Base-by-base conservation (phyloP, 306 rosid genomes). In the Cucumis hystrix region DNA sequence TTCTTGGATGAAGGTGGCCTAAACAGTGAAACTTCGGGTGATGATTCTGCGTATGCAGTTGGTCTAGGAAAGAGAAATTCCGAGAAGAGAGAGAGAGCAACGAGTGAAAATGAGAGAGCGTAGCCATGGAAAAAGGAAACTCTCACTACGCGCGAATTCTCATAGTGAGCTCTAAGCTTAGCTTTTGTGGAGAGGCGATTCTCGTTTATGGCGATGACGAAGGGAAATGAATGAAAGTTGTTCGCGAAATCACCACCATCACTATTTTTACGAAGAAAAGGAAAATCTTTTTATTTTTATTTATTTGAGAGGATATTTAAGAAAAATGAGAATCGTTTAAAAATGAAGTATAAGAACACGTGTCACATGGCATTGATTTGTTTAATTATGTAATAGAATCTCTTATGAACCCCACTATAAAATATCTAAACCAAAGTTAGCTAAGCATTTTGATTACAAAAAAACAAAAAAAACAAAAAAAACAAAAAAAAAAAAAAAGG, bases 71-170 rank as follows among this genome's bases (percentile, higher is more conserved):
- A 47, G 80, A 76, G 67, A 81, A 84, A 16, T 85, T 83, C 13
- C 69, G 80, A 74, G 83, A 76, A 75, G 82, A 35, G 47, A 80
- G 64, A 1, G 82, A 60, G 47, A 67, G 30, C 49, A 80, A 80
- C 6, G 30, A 39, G 2, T 82, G 67, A 23, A 86, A 80, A 47
- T 81, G 83, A 39, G 79, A 80, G 69, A 83, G 63, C 14, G 79
- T 72, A 41, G 85, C 89, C 89, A 88, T 86, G 61, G 60, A 70
- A 58, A 73, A 73, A 10, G 4, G 45, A 72, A 28, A 25, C 61
- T 15, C 76, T 72, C 76, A 51, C 61, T 8, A 40, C 21, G 40
- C 21, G 76, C 25, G 43, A 72, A 20, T 23, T 70, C 56, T 41
- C 56, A 5, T n/a, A 11, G n/a, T 11, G 74, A 6, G 33, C 37